phyloP scores from a whole-genome alignment of 2,329 filamentous ascomycete genomes.

The Claviceps africana region DNA sequence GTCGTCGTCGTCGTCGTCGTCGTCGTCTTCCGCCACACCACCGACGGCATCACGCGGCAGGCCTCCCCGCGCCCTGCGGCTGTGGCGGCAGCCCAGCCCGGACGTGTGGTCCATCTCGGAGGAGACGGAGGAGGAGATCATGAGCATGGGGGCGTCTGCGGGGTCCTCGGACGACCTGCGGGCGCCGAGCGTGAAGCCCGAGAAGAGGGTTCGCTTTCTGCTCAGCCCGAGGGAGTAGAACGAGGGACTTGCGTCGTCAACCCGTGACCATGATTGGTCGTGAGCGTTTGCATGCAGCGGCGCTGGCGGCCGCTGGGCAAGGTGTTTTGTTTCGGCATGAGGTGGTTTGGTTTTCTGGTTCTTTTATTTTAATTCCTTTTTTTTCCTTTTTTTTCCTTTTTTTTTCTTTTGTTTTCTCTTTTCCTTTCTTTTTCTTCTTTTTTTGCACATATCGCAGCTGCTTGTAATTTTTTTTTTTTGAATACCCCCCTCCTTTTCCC shows the following conservation, averaged over 20 bases:
- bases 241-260: too few relatives aligned
- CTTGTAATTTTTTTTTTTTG: neutral
- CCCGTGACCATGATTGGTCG: too few relatives aligned
- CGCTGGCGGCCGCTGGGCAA: neutral
- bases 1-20: too few relatives aligned
- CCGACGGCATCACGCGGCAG: neutral
- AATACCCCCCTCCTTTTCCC: neutral
- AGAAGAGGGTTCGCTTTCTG: constrained; percentile 43
- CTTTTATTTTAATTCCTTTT: too few relatives aligned
- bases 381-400: neutral
- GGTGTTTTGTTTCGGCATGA: too few relatives aligned
- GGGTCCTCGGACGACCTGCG: neutral
- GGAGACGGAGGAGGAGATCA: constrained; percentile 39
- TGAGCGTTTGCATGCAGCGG: constrained; percentile 1
- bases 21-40: neutral
- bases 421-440: neutral
- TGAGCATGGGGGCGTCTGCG: constrained; percentile 27
- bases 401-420: neutral
- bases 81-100: constrained; percentile 44
- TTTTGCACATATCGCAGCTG: neutral
- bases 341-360: neutral
- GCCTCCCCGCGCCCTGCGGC: constrained; percentile 22
- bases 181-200: constrained; percentile 24
- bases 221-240: constrained; percentile 29
- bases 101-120: constrained; percentile 48